Evolutionary conservation across 129 eudicot genomes (phyloP).

Genomic region (Ambrosia artemisiifolia): DNA sequence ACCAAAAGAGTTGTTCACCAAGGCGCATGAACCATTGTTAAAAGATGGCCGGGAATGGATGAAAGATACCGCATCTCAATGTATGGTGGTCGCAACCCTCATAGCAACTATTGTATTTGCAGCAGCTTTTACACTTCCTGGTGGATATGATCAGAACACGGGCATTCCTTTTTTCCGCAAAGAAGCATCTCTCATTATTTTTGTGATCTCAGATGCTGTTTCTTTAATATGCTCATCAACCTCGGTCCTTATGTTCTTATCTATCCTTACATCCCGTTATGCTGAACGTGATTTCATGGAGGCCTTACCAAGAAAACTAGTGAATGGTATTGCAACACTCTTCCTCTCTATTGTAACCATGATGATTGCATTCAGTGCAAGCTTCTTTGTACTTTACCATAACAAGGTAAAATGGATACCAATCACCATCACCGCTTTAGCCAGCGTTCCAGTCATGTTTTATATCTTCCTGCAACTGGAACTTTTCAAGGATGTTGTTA

Average conservation of each 20-base stretch:
- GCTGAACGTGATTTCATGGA: constrained; percentile 28
- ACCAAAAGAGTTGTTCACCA: constrained; percentile 20
- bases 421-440: background rate
- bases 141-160: no score
- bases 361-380: constrained; percentile 21
- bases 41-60: constrained; percentile 26
- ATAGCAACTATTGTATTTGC: no score
- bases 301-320: constrained; percentile 18
- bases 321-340: constrained; percentile 20
- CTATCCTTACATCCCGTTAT: constrained; percentile 15
- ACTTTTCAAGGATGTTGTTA: constrained; percentile 12
- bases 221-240: constrained; percentile 14
- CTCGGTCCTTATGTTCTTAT: constrained; percentile 5
- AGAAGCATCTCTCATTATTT: no score
- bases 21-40: background rate
- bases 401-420: constrained; percentile 17
- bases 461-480: constrained; percentile 4
- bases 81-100: no score
- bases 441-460: constrained; percentile 5
- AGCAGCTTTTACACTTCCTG: no score
- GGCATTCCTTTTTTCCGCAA: no score
- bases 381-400: constrained; percentile 6
- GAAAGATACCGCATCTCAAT: constrained; percentile 26
- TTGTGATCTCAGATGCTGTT: no score
- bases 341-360: constrained; percentile 26